Conservation (phyloP, 164 flowering plant species). For the Umbellularia californica region DNA sequence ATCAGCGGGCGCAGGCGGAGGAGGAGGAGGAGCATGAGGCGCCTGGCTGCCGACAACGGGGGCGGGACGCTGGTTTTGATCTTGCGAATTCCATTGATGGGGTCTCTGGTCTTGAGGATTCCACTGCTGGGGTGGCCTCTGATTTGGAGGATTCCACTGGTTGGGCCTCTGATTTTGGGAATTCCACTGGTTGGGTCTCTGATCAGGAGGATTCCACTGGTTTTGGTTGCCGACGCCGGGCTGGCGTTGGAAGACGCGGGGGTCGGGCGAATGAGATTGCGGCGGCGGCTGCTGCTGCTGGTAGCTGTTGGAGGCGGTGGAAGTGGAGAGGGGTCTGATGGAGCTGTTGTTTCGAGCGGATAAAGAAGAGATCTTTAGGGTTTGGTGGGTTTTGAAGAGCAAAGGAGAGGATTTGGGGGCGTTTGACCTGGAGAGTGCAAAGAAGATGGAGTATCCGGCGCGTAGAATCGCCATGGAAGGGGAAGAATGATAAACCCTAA, state of each 20-base stretch:
- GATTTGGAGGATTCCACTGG: conserved; percentile 14
- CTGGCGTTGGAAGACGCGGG: conserved; percentile 16
- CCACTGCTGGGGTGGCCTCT: conserved; percentile 1
- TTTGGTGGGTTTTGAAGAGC: neutral
- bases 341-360: conserved; percentile 10
- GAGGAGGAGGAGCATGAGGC: conserved; percentile 10
- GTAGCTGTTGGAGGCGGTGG: conserved; percentile 29
- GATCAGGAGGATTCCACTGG: conserved; percentile 20
- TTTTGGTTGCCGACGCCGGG: neutral
- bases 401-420: neutral
- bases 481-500: neutral
- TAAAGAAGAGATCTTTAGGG: conserved; percentile 2
- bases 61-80: conserved; percentile 11
- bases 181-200: conserved; percentile 5
- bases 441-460: conserved; percentile 9
- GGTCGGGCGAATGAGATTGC: conserved; percentile 9
- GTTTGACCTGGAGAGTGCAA: neutral
- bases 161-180: conserved; percentile 11
- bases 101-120: conserved; percentile 8
- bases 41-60: conserved; percentile 10
- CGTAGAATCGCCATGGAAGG: conserved; percentile 11
- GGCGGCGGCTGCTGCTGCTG: conserved; percentile 16
- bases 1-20: conserved; percentile 29
- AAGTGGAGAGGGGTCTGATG: conserved; percentile 32
- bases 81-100: conserved; percentile 6